These are phyloP conservation scores for Phialophora verrucosa DNA, from an alignment of 2,329 filamentous ascomycete species.

Conservation along the genomic window DNA sequence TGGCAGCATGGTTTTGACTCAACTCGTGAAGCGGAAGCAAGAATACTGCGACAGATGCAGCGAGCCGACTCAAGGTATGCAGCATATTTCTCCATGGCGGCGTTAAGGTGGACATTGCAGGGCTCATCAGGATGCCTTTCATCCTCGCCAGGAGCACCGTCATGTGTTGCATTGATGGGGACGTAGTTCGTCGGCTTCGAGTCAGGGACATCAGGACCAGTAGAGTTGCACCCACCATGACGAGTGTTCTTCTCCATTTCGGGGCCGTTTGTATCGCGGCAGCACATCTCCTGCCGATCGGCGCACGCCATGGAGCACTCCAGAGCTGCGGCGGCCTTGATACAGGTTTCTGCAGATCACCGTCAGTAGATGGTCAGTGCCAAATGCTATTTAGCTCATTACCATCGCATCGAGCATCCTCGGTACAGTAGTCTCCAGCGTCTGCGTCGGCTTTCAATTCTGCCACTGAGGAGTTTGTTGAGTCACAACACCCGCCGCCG, in stretches of 20 bases:
- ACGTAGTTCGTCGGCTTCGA: not conserved
- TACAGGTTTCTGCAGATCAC: slow-evolving; percentile 24
- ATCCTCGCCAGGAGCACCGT: slow-evolving; percentile 35
- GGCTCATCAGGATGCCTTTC: slow-evolving; percentile 32
- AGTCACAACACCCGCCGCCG: not conserved
- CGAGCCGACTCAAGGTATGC: slow-evolving; percentile 40
- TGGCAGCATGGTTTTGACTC: slow-evolving; percentile 12
- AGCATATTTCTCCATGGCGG: slow-evolving; percentile 40
- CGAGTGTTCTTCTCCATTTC: slow-evolving; percentile 6
- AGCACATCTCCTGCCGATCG: slow-evolving; percentile 2
- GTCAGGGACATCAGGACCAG: not conserved
- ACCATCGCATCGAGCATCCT: slow-evolving; percentile 30
- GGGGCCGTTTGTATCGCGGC: slow-evolving; percentile 1
- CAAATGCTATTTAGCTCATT: not conserved
- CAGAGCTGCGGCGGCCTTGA: slow-evolving; percentile 27
- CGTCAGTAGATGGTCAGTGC: slow-evolving; percentile 6
- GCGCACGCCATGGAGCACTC: slow-evolving; percentile 23
- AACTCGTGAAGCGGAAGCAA: slow-evolving; percentile 23
- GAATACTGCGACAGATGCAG: slow-evolving; percentile 41
- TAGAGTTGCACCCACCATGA: slow-evolving; percentile 6
- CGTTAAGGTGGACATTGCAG: slow-evolving; percentile 38
- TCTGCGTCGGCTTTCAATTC: slow-evolving; percentile 4
- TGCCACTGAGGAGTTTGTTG: not conserved
- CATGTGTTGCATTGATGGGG: slow-evolving; percentile 20
- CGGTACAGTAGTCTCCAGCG: slow-evolving; percentile 14